Evolutionary conservation across 352 stramenopile genomes (phyloP).

Genomic region (Peronospora belbahrii): DNA sequence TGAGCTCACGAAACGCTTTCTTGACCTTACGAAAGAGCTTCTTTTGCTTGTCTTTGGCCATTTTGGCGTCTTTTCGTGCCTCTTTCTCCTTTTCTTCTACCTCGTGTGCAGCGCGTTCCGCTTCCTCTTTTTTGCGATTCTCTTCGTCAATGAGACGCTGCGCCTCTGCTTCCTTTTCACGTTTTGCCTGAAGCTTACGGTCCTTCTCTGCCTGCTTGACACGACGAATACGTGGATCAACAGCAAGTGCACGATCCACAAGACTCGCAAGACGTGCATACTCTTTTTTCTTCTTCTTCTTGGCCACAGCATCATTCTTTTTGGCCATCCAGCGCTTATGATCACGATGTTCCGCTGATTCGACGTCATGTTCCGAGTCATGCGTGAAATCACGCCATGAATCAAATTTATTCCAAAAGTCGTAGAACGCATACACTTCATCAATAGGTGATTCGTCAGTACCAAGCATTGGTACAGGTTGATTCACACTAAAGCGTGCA

Average conservation of each 20-base stretch:
- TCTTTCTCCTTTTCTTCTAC: slow-evolving; percentile 66
- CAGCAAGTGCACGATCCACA: slow-evolving; percentile 67
- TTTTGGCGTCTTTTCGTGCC: slow-evolving; percentile 60
- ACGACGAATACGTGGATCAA: slow-evolving; percentile 67
- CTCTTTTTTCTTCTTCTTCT: slow-evolving; percentile 88
- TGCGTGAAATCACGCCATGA: slow-evolving; percentile 83
- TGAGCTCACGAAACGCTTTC: slow-evolving; percentile 78
- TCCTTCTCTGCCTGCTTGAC: slow-evolving; percentile 83
- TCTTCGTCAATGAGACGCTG: slow-evolving; percentile 65
- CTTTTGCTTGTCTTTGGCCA: slow-evolving; percentile 79
- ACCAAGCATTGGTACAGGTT: slow-evolving; percentile 65
- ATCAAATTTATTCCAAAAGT: slow-evolving; percentile 88
- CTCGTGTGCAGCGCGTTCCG: slow-evolving; percentile 35
- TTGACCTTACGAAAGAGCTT: slow-evolving; percentile 80
- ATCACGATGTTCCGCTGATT: slow-evolving; percentile 76
- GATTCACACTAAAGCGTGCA: slow-evolving; percentile 75
- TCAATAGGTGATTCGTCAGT: slow-evolving; percentile 55
- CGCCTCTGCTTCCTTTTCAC: slow-evolving; percentile 63
- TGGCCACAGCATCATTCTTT: slow-evolving; percentile 77
- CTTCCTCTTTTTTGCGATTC: slow-evolving; percentile 52
- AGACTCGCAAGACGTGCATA: slow-evolving; percentile 74
- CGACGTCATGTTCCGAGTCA: slow-evolving; percentile 80
- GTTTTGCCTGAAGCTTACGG: slow-evolving; percentile 67
- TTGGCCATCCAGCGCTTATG: slow-evolving; percentile 86
- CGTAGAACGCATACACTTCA: slow-evolving; percentile 75